These are phyloP conservation scores for Helicocarpus griseus DNA, from an alignment of 2,329 filamentous ascomycete species.

Conservation along the genomic window DNA sequence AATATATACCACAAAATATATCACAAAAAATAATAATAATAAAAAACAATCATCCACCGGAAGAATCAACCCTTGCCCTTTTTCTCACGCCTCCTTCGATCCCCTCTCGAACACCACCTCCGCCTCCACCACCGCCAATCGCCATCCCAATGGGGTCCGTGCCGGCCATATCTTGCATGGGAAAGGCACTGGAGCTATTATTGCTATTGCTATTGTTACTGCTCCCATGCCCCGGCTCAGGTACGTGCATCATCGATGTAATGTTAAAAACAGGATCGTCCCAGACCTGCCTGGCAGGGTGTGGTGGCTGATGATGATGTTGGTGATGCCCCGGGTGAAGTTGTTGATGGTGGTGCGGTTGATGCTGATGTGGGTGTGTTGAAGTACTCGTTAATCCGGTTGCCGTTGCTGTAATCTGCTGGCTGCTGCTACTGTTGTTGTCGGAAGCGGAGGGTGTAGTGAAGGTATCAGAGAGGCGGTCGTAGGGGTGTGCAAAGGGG, in stretches of 20 bases:
- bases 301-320: constrained; percentile 2
- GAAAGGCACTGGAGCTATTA: not conserved
- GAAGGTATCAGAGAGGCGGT: not conserved
- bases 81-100: not conserved
- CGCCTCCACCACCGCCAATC: not conserved
- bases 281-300: constrained; percentile 1
- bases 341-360: not conserved
- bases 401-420: not conserved
- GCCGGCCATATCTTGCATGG: not conserved
- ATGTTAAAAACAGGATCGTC: constrained; percentile 6
- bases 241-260: constrained; percentile 1
- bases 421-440: not conserved
- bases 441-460: not conserved
- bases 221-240: not conserved
- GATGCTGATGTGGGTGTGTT: not conserved
- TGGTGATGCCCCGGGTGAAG: not conserved
- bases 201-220: not conserved
- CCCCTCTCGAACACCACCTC: not conserved
- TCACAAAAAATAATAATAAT: not conserved
- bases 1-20: not conserved
- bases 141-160: not conserved
- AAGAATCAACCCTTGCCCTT: not conserved
- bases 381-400: not conserved
- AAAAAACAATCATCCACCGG: not conserved
- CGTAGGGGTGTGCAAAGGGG: constrained; percentile 3